phyloP scores from a whole-genome alignment of 495 filamentous ascomycete species.

The Lentithecium fluviatile region DNA sequence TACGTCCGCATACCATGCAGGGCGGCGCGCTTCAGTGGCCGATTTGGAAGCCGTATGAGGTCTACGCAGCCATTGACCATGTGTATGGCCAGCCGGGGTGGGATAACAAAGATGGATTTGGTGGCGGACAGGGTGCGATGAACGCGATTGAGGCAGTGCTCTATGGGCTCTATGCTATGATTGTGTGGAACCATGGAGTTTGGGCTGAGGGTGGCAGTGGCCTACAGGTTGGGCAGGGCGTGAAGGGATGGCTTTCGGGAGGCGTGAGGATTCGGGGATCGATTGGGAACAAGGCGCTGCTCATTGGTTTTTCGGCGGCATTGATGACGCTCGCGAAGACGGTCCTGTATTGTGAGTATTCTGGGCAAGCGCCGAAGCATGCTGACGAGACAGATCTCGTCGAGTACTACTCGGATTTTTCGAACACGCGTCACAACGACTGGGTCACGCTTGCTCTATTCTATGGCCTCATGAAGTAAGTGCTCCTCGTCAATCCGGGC shows the following conservation, averaged over 20 bases:
- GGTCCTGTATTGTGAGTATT: slow-evolving; percentile 71
- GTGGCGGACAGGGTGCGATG: slow-evolving; percentile 68
- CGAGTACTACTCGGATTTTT: slow-evolving; percentile 73
- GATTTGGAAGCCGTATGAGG: slow-evolving; percentile 74
- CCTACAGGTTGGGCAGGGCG: slow-evolving; percentile 42
- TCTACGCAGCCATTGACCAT: slow-evolving; percentile 79
- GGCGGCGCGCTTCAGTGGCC: slow-evolving; percentile 73
- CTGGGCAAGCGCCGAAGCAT: neutral
- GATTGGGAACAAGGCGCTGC: slow-evolving; percentile 59
- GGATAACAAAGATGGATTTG: slow-evolving; percentile 71
- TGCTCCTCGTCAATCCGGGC: slow-evolving; percentile 5
- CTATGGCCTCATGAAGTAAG: slow-evolving; percentile 46
- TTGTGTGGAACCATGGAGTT: slow-evolving; percentile 55
- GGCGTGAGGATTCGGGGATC: slow-evolving; percentile 58
- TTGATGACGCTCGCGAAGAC: slow-evolving; percentile 90
- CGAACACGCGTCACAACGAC: slow-evolving; percentile 76
- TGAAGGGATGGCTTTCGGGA: slow-evolving; percentile 45
- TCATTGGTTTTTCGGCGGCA: slow-evolving; percentile 66
- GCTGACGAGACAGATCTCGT: slow-evolving; percentile 59
- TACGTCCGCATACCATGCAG: slow-evolving; percentile 81
- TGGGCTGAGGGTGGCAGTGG: slow-evolving; percentile 36
- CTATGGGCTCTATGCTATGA: slow-evolving; percentile 67
- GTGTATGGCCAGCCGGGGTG: slow-evolving; percentile 82
- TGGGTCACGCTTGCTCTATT: slow-evolving; percentile 50
- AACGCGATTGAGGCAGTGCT: slow-evolving; percentile 72